phyloP scores from a whole-genome alignment of 768 basidiomycete genomes.

The Russula abietina region DNA sequence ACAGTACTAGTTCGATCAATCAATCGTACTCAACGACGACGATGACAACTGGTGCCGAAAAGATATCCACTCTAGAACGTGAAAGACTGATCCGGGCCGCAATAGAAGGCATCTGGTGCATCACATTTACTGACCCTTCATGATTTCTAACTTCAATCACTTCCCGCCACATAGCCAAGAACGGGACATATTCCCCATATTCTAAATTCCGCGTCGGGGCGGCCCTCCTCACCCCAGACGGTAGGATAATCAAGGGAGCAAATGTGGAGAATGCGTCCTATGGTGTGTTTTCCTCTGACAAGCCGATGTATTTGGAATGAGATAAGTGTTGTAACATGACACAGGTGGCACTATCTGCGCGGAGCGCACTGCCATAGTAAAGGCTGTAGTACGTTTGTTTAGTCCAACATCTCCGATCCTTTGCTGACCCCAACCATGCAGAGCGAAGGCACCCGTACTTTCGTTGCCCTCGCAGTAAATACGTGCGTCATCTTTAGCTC shows the following conservation, averaged over 20 bases:
- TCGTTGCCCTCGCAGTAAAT: conserved; percentile 73
- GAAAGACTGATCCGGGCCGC: conserved; percentile 50
- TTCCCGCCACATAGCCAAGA: conserved; percentile 53
- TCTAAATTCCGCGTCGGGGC: conserved; percentile 93
- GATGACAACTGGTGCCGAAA: background rate
- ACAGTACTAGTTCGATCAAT: too few relatives aligned
- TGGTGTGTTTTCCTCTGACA: conserved; percentile 42
- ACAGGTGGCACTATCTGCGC: conserved; percentile 89
- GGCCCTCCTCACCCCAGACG: conserved; percentile 65
- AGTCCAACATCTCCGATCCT: too few relatives aligned
- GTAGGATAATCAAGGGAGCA: conserved; percentile 72
- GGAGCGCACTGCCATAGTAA: conserved; percentile 91
- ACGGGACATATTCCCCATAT: conserved; percentile 74
- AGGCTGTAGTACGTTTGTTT: conserved; percentile 65
- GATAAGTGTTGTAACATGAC: conserved; percentile 30
- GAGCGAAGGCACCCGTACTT: conserved; percentile 73
- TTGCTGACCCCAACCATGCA: conserved; percentile 29
- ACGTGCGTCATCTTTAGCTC: conserved; percentile 43
- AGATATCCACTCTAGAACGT: conserved; percentile 40
- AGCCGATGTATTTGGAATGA: background rate
- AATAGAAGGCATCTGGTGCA: conserved; percentile 44
- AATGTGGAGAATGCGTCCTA: conserved; percentile 95
- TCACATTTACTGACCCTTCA: background rate
- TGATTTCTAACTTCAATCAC: background rate
- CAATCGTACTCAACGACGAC: background rate